Evolutionary conservation across 495 filamentous ascomycete species (phyloP).

Genomic region (Penicillium salamii): DNA sequence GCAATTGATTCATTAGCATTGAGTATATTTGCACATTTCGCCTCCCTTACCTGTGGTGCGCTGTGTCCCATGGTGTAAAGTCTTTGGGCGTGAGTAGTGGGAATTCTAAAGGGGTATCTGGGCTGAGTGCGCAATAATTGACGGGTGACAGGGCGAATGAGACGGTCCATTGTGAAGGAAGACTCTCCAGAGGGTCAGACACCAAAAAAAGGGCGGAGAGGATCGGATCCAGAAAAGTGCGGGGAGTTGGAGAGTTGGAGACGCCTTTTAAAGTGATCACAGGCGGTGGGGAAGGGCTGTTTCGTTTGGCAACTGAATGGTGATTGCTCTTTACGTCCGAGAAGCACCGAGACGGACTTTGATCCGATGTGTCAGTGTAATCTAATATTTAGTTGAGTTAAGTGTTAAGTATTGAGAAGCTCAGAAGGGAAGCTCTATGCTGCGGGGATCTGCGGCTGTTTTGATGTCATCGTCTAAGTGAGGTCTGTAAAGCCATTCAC

Average conservation of each 20-base stretch:
- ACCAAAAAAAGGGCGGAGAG: conserved; percentile 1
- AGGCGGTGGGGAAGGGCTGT: conserved; percentile 9
- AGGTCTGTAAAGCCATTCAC: too few relatives aligned
- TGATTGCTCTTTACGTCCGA: conserved; percentile 29
- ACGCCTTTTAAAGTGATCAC: conserved; percentile 11
- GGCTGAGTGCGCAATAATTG: conserved; percentile 37
- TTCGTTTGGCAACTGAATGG: conserved; percentile 10
- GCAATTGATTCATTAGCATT: background rate
- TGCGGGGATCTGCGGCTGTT: conserved; percentile 12
- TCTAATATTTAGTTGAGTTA: background rate
- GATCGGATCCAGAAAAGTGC: conserved; percentile 5
- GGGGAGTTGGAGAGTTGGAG: conserved; percentile 15
- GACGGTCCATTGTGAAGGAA: conserved; percentile 35
- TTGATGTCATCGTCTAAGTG: conserved; percentile 33
- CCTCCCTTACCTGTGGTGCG: conserved; percentile 36
- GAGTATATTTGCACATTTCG: background rate
- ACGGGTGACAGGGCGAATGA: conserved; percentile 37
- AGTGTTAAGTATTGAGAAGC: conserved; percentile 3
- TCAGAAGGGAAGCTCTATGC: conserved; percentile 29
- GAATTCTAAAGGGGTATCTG: conserved; percentile 41
- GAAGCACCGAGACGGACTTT: conserved; percentile 27
- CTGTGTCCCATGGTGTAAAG: conserved; percentile 44
- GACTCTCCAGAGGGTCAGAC: background rate
- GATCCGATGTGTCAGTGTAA: conserved; percentile 6
- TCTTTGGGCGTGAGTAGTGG: conserved; percentile 31